Percentiles rank a stretch among this genome's conserved stretches.
These are phyloP conservation scores for Santalum album DNA, from an alignment of 164 flowering plant species.

Conservation along the genomic window DNA sequence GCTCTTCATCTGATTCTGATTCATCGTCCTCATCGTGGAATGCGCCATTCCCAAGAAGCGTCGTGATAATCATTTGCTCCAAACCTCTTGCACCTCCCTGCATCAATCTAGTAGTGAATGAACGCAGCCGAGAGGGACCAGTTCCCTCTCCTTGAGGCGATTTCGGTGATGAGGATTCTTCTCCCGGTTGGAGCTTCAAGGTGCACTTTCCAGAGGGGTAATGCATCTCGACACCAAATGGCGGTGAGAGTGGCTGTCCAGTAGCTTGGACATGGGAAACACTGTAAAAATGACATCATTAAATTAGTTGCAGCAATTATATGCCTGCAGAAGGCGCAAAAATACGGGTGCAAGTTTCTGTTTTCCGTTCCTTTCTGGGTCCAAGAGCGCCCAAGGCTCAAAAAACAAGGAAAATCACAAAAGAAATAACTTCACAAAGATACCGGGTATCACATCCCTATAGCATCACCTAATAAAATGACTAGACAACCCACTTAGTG, in stretches of 20 bases:
- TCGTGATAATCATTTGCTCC: slow-evolving; percentile 22
- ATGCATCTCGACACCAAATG: slow-evolving; percentile 26
- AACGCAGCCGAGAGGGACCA: slow-evolving; percentile 20
- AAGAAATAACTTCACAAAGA: too few relatives aligned
- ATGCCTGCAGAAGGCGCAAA: too few relatives aligned
- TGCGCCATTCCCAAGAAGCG: slow-evolving; percentile 19
- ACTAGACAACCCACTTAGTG: too few relatives aligned
- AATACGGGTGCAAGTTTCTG: too few relatives aligned
- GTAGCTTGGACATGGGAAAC: slow-evolving; percentile 47
- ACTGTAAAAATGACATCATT: too few relatives aligned
- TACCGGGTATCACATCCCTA: too few relatives aligned
- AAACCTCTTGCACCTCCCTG: slow-evolving; percentile 20
- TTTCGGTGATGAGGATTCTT: background rate
- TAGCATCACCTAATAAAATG: too few relatives aligned
- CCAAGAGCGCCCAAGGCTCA: too few relatives aligned
- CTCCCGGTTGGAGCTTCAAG: slow-evolving; percentile 30
- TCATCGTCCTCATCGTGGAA: slow-evolving; percentile 6
- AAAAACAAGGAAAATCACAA: too few relatives aligned
- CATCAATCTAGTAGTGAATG: slow-evolving; percentile 20
- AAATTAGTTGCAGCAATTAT: too few relatives aligned
- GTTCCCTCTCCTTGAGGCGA: slow-evolving; percentile 14
- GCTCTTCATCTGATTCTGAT: slow-evolving; percentile 21
- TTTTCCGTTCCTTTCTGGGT: too few relatives aligned
- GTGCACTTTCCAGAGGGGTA: slow-evolving; percentile 23
- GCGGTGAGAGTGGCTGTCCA: slow-evolving; percentile 30